Evolutionary conservation across 1,139 yeast species (phyloP), one percentile per base, ranked within the genome.

Genomic region (Saccharomyces hybrid): DNA sequence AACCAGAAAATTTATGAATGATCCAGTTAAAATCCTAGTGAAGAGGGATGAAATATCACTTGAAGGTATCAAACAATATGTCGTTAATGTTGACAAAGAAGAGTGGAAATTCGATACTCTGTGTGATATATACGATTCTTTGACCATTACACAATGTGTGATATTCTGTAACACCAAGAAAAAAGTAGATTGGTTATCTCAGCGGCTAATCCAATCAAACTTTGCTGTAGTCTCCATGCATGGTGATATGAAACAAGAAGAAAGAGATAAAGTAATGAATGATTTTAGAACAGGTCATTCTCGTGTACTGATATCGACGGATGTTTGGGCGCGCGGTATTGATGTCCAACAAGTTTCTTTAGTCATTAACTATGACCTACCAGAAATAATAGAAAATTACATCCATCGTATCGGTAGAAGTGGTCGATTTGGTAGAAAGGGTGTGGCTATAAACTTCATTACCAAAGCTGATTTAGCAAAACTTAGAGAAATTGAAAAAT

Each of bases 341-440:
- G 98, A 91, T 71, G 98, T 91, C 28, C 99, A 91, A 73, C 97
- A 91, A 69, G 96, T 91, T n/a, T 88, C 97, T 0, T 75, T 91
- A 55, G 99, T 93, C 28, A 86, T 93, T 53, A 93, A 91, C 73
- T 93, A 89, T 72, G 98, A 91, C 70, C 73, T 93, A 60, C 98
- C 98, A 0, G 72, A 76, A 51, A 93, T 86, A 69, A 81, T 83
- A 67, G 98, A 90, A 69, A 91, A 88, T 73, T 91, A 91, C 69
- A 82, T 91, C 58, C 99, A 91, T 72, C 80, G 98, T 68, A 91
- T 93, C 59, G 99, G 97, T 57, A 81, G 97, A 67, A 87, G 96
- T 11, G 97, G 98, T 3, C 80, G 99, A 65, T 91, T 91, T 74
- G 98, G 98, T 34, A 81, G 98, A 69, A 90, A 89, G 70, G 99